These are phyloP conservation scores for Candida ponderosae DNA, from an alignment of 805 yeast species.

Conservation along the genomic window DNA sequence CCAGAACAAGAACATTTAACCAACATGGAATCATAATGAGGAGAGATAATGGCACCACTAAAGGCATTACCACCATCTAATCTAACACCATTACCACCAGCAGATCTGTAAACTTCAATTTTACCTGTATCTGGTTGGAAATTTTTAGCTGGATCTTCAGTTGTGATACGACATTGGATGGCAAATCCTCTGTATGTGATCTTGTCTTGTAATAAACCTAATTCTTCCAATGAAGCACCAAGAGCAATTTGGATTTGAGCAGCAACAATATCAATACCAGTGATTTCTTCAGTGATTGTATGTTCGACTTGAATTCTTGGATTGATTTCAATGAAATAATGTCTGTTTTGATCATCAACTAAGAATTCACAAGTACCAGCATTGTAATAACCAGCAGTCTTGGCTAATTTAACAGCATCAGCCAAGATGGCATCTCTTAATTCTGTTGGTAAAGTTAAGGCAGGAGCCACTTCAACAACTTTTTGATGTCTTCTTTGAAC, in stretches of 20 bases:
- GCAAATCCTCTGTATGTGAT: constrained; percentile 97
- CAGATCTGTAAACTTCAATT: constrained; percentile 94
- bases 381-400: constrained; percentile 81
- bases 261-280: constrained; percentile 96
- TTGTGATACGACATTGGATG: constrained; percentile 97
- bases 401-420: constrained; percentile 92
- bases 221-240: constrained; percentile 87
- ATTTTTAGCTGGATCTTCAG: constrained; percentile 94
- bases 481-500: constrained; percentile 99
- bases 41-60: constrained; percentile 93
- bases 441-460: constrained; percentile 72
- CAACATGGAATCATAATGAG: constrained; percentile 97
- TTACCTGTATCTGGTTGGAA: constrained; percentile 99
- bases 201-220: constrained; percentile 89
- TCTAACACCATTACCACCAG: constrained; percentile 99
- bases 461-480: constrained; percentile 98
- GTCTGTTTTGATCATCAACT: constrained; percentile 89
- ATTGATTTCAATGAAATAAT: constrained; percentile 95
- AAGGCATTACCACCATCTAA: constrained; percentile 98
- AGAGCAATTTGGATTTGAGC: constrained; percentile 99
- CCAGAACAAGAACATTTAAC: constrained; percentile 98
- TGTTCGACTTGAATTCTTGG: constrained; percentile 99
- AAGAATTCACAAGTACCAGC: constrained; percentile 99
- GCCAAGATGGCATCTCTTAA: constrained; percentile 89
- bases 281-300: constrained; percentile 97